A percentile compares a stretch with the other conserved stretches of the same genome.
These are phyloP conservation scores for Fusarium begoniae DNA, from an alignment of 2,329 filamentous ascomycete species.

Conservation along the genomic window DNA sequence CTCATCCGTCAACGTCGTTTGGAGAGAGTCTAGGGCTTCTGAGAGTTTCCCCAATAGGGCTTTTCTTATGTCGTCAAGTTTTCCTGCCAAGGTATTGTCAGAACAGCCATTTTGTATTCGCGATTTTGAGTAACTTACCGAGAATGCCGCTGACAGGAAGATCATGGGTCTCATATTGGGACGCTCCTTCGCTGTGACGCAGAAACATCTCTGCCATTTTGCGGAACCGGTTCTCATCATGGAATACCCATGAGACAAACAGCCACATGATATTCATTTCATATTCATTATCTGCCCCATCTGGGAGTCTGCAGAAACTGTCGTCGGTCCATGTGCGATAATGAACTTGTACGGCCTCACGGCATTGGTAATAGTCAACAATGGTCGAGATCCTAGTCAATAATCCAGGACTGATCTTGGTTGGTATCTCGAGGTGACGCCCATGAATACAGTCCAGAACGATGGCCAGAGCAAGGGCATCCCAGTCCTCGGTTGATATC, in stretches of 20 bases:
- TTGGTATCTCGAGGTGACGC: neutral
- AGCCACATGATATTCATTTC: too few relatives aligned
- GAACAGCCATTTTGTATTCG: too few relatives aligned
- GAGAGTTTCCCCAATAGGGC: accelerated
- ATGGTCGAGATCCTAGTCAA: neutral
- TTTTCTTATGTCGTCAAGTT: neutral
- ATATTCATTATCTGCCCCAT: too few relatives aligned
- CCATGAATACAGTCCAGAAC: constrained; percentile 6
- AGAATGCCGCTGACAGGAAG: neutral
- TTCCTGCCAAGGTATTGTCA: too few relatives aligned
- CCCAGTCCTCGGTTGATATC: neutral
- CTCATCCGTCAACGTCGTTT: neutral
- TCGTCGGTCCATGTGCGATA: too few relatives aligned
- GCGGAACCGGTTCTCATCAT: too few relatives aligned
- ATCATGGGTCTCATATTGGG: accelerated
- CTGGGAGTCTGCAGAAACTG: too few relatives aligned
- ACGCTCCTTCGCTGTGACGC: too few relatives aligned
- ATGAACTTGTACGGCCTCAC: too few relatives aligned
- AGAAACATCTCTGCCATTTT: too few relatives aligned
- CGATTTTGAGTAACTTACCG: too few relatives aligned
- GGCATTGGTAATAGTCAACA: neutral
- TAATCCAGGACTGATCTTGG: neutral
- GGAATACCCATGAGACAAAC: too few relatives aligned
- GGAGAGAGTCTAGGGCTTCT: accelerated
- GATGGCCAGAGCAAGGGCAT: neutral